Evolutionary conservation across 1,284 basidiomycete species (phyloP).

Genomic region (Leccinum solheimii): DNA sequence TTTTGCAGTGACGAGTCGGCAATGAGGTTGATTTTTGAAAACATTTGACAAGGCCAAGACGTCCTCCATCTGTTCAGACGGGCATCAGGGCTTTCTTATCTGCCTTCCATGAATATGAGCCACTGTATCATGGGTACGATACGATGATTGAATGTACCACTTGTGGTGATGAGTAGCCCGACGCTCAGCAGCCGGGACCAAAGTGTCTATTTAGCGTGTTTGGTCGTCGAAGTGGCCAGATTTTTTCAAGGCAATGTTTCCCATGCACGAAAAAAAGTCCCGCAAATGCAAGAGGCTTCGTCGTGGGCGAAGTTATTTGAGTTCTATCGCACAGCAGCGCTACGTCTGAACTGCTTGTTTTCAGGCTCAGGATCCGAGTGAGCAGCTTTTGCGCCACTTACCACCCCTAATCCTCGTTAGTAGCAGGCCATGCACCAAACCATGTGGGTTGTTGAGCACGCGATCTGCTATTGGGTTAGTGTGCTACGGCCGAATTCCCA

Average conservation of each 20-base stretch:
- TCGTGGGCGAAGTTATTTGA: not conserved
- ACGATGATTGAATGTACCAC: not conserved
- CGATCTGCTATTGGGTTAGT: not conserved
- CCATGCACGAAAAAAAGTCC: not conserved
- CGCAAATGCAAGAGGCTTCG: not conserved
- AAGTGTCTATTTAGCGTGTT: not conserved
- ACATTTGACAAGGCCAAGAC: not conserved
- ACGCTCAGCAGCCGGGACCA: not conserved
- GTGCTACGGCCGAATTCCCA: not conserved
- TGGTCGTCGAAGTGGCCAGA: not conserved
- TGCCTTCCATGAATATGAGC: not conserved
- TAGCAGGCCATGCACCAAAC: not conserved
- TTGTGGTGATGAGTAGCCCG: not conserved
- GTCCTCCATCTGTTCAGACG: not conserved
- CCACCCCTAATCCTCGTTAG: not conserved
- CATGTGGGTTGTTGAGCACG: not conserved
- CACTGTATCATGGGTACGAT: not conserved
- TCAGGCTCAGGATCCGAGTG: not conserved
- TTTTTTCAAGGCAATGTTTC: not conserved
- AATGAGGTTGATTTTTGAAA: not conserved
- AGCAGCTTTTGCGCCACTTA: not conserved
- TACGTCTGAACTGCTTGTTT: conserved; percentile 1
- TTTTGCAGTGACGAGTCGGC: not conserved
- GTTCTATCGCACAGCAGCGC: no score
- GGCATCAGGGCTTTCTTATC: not conserved